Evolutionary conservation across 352 stramenopile genomes (phyloP).

Genomic region (Globisporangium cystogenes): DNA sequence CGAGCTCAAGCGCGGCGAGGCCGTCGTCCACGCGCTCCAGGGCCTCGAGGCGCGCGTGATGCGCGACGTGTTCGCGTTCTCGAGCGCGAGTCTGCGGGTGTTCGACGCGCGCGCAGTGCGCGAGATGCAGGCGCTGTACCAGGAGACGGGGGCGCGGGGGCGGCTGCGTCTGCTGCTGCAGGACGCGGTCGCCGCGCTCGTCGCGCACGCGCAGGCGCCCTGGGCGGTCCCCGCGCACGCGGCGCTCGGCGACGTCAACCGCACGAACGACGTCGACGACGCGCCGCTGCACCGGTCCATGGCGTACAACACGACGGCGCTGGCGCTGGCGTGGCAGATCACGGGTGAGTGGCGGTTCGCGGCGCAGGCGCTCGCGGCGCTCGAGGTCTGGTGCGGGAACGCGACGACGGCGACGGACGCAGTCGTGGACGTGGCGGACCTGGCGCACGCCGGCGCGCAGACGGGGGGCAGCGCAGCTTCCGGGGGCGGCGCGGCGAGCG

Average conservation of each 20-base stretch:
- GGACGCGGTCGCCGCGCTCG: conserved; percentile 19
- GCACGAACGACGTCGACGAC: conserved; percentile 12
- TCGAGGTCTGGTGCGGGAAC: not conserved
- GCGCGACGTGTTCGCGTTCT: conserved; percentile 23
- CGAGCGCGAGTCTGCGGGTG: conserved; percentile 17
- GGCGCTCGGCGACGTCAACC: not conserved
- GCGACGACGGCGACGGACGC: not conserved
- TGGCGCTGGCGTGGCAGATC: conserved; percentile 26
- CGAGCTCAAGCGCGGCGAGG: conserved; percentile 45
- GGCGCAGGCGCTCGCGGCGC: conserved; percentile 20
- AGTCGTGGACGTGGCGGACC: not conserved
- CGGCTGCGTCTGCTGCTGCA: conserved; percentile 11
- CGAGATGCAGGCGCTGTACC: conserved; percentile 2
- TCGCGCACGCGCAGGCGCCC: conserved; percentile 13
- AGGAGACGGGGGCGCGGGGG: not conserved
- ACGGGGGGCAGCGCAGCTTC: not conserved
- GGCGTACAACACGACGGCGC: conserved; percentile 40
- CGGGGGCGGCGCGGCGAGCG: conserved; percentile 7
- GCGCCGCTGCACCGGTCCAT: not conserved
- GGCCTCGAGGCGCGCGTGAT: conserved; percentile 38
- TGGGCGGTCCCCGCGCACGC: conserved; percentile 24
- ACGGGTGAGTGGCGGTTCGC: conserved; percentile 27
- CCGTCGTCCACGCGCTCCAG: conserved; percentile 29
- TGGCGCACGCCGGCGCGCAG: not conserved
- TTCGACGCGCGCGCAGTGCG: conserved; percentile 19